These are phyloP conservation scores for Talaromyces sp. DNA, from an alignment of 2,329 filamentous ascomycete species.

Conservation along the genomic window DNA sequence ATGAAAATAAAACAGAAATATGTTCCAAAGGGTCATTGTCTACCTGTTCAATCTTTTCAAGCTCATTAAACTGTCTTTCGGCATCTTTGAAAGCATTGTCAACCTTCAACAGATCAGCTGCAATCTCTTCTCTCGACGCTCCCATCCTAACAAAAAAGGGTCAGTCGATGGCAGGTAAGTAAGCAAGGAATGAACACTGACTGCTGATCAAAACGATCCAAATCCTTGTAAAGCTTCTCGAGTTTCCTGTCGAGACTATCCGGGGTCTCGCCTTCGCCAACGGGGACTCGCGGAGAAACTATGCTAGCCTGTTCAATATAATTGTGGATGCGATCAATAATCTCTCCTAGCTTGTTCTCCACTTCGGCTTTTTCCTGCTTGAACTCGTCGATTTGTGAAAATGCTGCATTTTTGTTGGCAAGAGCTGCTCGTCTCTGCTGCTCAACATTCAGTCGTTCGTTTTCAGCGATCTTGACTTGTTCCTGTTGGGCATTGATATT, in stretches of 20 bases:
- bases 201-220: constrained; percentile 53
- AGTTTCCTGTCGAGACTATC: constrained; percentile 45
- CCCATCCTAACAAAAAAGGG: constrained; percentile 44
- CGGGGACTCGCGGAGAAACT: constrained; percentile 54
- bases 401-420: constrained; percentile 57
- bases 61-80: constrained; percentile 32
- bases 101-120: constrained; percentile 39
- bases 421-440: constrained; percentile 52
- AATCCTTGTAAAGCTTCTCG: constrained; percentile 51
- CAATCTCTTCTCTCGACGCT: constrained; percentile 61
- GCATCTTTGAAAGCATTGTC: constrained; percentile 32
- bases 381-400: constrained; percentile 48
- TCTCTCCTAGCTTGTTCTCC: constrained; percentile 45
- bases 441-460: constrained; percentile 47
- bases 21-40: not conserved
- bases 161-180: constrained; percentile 19
- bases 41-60: constrained; percentile 37
- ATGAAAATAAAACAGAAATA: not conserved
- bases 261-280: constrained; percentile 61
- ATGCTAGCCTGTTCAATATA: constrained; percentile 52
- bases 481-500: constrained; percentile 31
- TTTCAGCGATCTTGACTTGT: constrained; percentile 52
- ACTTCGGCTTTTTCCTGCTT: constrained; percentile 43
- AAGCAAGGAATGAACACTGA: constrained; percentile 20
- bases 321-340: constrained; percentile 46